Conservation (phyloP, 208 protist species). For the Leishmania guyanensis region DNA sequence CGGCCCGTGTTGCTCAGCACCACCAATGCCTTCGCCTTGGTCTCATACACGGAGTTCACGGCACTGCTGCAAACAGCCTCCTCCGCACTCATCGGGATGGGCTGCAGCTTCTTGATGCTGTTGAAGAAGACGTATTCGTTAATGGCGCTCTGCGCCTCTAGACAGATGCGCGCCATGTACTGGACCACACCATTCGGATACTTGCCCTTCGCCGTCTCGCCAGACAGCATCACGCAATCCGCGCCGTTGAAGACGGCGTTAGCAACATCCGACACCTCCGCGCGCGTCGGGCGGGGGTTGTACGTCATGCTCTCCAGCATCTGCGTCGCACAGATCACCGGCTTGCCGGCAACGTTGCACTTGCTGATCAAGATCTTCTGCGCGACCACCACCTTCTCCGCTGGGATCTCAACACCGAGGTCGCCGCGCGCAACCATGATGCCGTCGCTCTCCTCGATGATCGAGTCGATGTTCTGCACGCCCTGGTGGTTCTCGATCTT, state of each 20-base stretch:
- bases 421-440: too few species aligned
- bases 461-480: too few species aligned
- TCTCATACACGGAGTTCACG: slow-evolving; percentile 95
- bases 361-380: too few species aligned
- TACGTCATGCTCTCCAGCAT: slow-evolving; percentile 98
- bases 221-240: slow-evolving; percentile 99
- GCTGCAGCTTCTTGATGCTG: slow-evolving; percentile 84
- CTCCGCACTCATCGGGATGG: slow-evolving; percentile 77
- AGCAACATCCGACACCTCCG: slow-evolving; percentile 97
- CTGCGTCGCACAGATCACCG: slow-evolving; percentile 97
- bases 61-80: slow-evolving; percentile 94
- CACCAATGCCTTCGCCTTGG: slow-evolving; percentile 89
- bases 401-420: too few species aligned
- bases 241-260: slow-evolving; percentile 99
- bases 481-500: too few species aligned
- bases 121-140: slow-evolving; percentile 83
- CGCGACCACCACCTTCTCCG: too few species aligned
- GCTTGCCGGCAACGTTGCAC: too few species aligned
- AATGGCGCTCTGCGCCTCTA: slow-evolving; percentile 83
- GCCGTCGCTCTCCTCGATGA: too few species aligned
- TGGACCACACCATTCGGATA: slow-evolving; percentile 96
- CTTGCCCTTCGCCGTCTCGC: slow-evolving; percentile 98
- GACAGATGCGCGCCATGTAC: slow-evolving; percentile 95
- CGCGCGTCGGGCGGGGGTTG: slow-evolving; percentile 98
- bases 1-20: slow-evolving; percentile 89